A percentile compares a stretch with the other conserved stretches of the same genome.
These are phyloP conservation scores for Aspergillus arachidicola DNA, from an alignment of 2,329 filamentous ascomycete species.

Conservation along the genomic window DNA sequence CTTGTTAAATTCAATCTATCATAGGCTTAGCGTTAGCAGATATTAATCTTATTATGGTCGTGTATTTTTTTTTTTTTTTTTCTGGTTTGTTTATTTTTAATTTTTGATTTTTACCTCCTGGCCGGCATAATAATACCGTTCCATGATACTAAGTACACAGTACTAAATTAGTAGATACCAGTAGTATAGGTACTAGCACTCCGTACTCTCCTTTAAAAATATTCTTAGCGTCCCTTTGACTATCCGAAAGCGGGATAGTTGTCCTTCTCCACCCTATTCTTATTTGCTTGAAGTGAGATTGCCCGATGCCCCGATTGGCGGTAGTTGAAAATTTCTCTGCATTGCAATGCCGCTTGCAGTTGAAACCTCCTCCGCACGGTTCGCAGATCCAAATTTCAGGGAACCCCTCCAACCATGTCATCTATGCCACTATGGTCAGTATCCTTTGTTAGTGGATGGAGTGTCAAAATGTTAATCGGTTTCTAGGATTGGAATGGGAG, in stretches of 20 bases:
- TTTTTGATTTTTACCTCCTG: not conserved
- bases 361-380: constrained; percentile 22
- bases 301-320: constrained; percentile 6
- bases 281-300: constrained; percentile 10
- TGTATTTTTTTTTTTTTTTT: not conserved
- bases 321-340: not conserved
- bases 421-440: not conserved
- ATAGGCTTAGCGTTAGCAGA: not conserved
- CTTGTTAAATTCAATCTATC: not conserved
- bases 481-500: not conserved
- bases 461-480: not conserved
- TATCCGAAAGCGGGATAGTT: not conserved
- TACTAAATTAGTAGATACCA: not conserved
- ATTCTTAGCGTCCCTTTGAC: not conserved
- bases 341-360: constrained; percentile 14
- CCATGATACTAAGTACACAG: not conserved
- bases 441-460: not conserved
- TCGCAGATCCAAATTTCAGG: constrained; percentile 32
- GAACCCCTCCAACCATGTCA: not conserved
- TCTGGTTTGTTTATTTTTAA: not conserved
- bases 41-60: not conserved
- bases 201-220: not conserved
- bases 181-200: too few relatives aligned
- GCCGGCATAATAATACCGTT: not conserved
- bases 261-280: not conserved